Percentiles rank a stretch among this genome's conserved stretches.
These are phyloP conservation scores for Zizania palustris DNA, from an alignment of 202 grass and related monocot genomes.

Conservation along the genomic window DNA sequence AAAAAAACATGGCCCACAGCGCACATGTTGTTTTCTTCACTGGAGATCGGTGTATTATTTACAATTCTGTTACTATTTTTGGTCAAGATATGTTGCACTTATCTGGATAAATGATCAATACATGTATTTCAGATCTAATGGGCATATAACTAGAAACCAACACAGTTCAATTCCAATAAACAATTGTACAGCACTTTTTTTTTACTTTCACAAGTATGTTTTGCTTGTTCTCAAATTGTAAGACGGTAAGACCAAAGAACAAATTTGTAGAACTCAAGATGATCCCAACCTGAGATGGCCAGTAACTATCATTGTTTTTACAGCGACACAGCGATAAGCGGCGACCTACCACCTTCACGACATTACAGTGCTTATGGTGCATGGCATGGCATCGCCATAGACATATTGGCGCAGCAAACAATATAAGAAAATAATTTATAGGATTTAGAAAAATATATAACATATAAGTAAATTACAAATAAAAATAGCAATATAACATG, in stretches of 20 bases:
- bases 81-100: not conserved
- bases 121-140: not conserved
- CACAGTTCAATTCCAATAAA: not conserved
- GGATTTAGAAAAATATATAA: too few species aligned
- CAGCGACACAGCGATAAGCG: too few species aligned
- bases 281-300: not conserved
- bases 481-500: too few species aligned
- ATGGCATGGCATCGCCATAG: too few species aligned
- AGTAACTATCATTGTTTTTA: too few species aligned
- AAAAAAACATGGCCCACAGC: not conserved
- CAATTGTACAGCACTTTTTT: not conserved
- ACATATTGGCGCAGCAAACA: too few species aligned
- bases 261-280: conserved; percentile 1
- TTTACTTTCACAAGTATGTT: not conserved
- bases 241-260: not conserved
- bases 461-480: too few species aligned
- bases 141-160: not conserved
- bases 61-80: not conserved
- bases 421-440: too few species aligned
- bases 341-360: too few species aligned
- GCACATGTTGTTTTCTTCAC: not conserved
- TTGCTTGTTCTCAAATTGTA: not conserved
- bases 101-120: not conserved
- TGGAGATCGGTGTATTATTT: not conserved
- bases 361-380: too few species aligned